These are phyloP conservation scores for Rhodomyrtus tomentosa DNA, from an alignment of 345 rosid species.

Conservation along the genomic window DNA sequence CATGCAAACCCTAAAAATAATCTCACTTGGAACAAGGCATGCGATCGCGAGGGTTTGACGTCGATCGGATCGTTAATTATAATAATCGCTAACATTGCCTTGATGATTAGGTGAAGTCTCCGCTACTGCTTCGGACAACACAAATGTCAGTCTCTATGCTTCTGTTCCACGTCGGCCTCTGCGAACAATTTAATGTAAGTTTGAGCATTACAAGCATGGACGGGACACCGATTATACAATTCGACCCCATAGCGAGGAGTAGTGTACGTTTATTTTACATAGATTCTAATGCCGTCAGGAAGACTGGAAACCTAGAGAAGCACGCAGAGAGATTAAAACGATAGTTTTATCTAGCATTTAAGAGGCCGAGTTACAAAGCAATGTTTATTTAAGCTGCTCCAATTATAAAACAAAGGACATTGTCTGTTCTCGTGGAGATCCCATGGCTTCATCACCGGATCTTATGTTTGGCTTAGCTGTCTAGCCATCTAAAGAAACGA, in stretches of 20 bases:
- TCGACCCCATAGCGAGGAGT: not conserved
- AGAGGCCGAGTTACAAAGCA: not conserved
- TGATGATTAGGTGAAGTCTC: not conserved
- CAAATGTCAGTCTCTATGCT: conserved; percentile 7
- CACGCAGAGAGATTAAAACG: not conserved
- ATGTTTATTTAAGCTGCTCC: not conserved
- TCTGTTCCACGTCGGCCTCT: conserved; percentile 10
- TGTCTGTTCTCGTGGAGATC: not conserved
- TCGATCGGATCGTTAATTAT: not conserved
- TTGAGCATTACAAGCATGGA: not conserved
- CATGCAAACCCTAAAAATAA: not conserved
- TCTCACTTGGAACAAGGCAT: not conserved
- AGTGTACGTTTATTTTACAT: not conserved
- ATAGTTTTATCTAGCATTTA: not conserved
- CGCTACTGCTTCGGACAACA: not conserved
- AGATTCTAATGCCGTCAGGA: conserved; percentile 6
- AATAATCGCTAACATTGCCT: not conserved
- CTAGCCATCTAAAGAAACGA: not conserved
- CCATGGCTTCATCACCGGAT: not conserved
- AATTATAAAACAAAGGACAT: not conserved
- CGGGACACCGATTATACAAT: not conserved
- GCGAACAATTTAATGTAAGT: not conserved
- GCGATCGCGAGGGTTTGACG: conserved; percentile 1
- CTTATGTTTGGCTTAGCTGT: not conserved
- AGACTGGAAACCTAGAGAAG: not conserved